Evolutionary conservation across 192 early-diverging fungal genomes (phyloP).

Genomic region (Rhizophlyctis rosea): DNA sequence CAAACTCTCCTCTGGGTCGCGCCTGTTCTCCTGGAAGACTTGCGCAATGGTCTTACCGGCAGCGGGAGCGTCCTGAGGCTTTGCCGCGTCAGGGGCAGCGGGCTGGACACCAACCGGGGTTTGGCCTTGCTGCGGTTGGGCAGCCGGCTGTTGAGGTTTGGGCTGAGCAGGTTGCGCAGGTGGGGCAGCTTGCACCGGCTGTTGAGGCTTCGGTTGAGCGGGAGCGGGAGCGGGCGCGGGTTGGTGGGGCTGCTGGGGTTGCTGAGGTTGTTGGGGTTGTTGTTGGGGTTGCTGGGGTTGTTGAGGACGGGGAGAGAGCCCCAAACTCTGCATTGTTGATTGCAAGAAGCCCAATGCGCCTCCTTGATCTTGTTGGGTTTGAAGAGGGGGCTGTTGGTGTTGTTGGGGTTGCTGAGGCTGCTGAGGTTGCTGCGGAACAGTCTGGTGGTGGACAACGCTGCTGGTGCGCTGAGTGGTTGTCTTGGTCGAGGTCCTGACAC

Average conservation of each 20-base stretch:
- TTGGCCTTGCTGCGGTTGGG: background rate
- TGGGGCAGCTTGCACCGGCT: background rate
- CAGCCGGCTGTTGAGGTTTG: background rate
- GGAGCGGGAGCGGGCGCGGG: background rate
- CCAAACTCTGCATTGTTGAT: too few relatives aligned
- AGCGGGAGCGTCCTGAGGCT: background rate
- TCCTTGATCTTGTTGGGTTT: too few relatives aligned
- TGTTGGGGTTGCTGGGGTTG: background rate
- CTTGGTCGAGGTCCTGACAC: too few relatives aligned
- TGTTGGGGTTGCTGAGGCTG: too few relatives aligned
- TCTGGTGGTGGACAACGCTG: too few relatives aligned
- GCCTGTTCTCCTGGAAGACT: background rate
- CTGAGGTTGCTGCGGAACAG: too few relatives aligned
- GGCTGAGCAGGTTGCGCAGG: background rate
- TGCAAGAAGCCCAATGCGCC: too few relatives aligned
- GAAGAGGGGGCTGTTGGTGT: too few relatives aligned
- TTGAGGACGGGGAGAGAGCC: too few relatives aligned
- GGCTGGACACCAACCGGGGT: background rate
- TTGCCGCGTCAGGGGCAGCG: background rate
- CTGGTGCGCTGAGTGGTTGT: too few relatives aligned
- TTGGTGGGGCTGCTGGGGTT: background rate
- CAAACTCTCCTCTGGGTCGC: conserved; percentile 7
- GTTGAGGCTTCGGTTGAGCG: background rate
- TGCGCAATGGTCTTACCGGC: background rate
- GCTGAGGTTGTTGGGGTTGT: background rate